Percentiles rank a stretch among this genome's conserved stretches.
Conservation (phyloP, 2,329 filamentous ascomycete genomes). For the Zymoseptoria passerinii region DNA sequence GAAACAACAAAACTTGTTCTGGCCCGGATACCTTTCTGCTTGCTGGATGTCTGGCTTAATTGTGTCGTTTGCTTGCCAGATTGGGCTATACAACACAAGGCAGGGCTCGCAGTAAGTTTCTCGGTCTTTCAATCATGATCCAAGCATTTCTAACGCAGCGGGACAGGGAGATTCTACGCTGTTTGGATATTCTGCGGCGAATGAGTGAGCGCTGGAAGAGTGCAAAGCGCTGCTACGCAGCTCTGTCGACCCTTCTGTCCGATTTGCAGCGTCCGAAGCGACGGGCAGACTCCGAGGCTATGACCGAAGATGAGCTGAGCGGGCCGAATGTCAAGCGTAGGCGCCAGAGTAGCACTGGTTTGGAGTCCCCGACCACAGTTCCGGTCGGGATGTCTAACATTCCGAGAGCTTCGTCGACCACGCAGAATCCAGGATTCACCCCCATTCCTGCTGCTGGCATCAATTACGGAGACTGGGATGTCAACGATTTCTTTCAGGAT, state of each 20-base stretch:
- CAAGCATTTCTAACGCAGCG: not conserved
- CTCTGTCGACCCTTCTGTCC: constrained; percentile 14
- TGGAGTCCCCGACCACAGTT: not conserved
- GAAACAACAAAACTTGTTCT: constrained; percentile 19
- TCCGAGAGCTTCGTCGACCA: not conserved
- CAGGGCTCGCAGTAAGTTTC: constrained; percentile 17
- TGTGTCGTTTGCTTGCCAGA: constrained; percentile 29
- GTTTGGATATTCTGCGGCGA: constrained; percentile 14
- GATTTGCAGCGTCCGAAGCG: constrained; percentile 11
- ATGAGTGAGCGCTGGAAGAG: constrained; percentile 16
- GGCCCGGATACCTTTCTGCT: constrained; percentile 31
- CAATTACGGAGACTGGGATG: constrained; percentile 9
- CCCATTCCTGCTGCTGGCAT: not conserved
- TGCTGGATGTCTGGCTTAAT: constrained; percentile 34
- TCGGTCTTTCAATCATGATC: not conserved
- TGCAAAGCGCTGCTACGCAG: constrained; percentile 15
- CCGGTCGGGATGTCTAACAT: not conserved
- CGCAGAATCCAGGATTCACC: not conserved
- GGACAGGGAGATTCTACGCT: constrained; percentile 13
- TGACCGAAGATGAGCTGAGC: constrained; percentile 8
- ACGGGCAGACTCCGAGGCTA: constrained; percentile 2
- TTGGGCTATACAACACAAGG: constrained; percentile 23
- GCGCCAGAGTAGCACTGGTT: constrained; percentile 6
- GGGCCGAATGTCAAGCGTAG: not conserved
- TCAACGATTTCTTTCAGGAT: constrained; percentile 18